Evolutionary conservation across 2,329 filamentous ascomycete genomes (phyloP).

Genomic region (Fusarium algeriense): DNA sequence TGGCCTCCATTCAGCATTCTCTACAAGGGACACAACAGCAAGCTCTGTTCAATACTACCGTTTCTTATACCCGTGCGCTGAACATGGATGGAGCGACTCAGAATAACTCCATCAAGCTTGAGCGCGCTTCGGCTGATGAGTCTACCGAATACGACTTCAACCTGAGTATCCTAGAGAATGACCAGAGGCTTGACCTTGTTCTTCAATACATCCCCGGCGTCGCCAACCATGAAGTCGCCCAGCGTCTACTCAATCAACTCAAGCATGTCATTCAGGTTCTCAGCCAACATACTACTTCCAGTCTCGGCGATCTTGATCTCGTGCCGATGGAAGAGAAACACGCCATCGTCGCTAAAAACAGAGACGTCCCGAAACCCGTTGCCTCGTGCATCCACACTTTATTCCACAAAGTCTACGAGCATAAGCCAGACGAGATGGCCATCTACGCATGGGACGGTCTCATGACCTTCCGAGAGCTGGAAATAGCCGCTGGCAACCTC

Average conservation of each 20-base stretch:
- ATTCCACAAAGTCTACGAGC: neutral
- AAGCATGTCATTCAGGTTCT: neutral
- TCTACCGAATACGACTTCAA: slow-evolving; percentile 1
- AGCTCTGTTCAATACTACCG: neutral
- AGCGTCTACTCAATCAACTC: neutral
- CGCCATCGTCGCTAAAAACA: neutral
- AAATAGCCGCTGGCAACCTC: neutral
- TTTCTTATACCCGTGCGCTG: neutral
- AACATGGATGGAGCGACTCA: neutral
- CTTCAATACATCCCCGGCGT: neutral
- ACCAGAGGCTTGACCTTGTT: neutral
- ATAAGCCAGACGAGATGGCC: neutral
- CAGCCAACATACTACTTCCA: neutral
- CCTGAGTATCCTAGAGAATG: neutral
- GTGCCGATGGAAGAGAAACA: neutral
- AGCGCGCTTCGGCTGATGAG: neutral
- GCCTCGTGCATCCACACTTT: neutral
- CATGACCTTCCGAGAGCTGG: neutral
- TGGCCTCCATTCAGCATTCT: neutral
- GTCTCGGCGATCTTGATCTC: neutral
- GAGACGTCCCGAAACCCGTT: neutral
- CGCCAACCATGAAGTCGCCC: neutral
- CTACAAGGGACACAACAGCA: neutral
- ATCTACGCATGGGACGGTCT: neutral
- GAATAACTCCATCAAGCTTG: neutral